Conservation (phyloP, 2,329 filamentous ascomycete species). For the Botryotinia convoluta region DNA sequence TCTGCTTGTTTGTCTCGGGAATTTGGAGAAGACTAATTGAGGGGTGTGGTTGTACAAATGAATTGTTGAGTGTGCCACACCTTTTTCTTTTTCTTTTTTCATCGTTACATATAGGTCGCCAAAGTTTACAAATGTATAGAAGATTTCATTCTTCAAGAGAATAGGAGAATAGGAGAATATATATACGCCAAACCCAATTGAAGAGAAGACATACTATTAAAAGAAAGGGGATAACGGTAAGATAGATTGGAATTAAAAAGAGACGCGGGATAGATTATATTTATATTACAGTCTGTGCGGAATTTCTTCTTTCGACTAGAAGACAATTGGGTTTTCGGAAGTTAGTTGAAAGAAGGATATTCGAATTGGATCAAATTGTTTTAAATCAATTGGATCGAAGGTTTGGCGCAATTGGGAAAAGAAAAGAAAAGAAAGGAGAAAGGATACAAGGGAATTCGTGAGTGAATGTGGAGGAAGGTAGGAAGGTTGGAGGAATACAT, state of each 20-base stretch:
- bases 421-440: slow-evolving; percentile 9
- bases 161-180: slow-evolving; percentile 2
- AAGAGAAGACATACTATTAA: not conserved
- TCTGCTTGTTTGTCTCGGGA: not conserved
- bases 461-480: not conserved
- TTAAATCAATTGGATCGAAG: not conserved
- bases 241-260: not conserved
- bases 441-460: not conserved
- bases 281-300: slow-evolving; percentile 12
- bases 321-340: not conserved
- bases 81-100: not conserved
- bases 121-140: not conserved
- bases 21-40: not conserved
- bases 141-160: not conserved
- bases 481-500: not conserved
- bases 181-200: not conserved
- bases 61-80: slow-evolving; percentile 1
- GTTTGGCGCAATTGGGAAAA: not conserved
- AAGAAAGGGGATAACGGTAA: not conserved
- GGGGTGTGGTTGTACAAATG: not conserved
- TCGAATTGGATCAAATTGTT: not conserved
- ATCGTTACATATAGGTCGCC: not conserved
- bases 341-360: not conserved
- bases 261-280: not conserved
- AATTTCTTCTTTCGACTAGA: not conserved